phyloP scores from a whole-genome alignment of 164 flowering plant species.

The Hamamelis virginiana region DNA sequence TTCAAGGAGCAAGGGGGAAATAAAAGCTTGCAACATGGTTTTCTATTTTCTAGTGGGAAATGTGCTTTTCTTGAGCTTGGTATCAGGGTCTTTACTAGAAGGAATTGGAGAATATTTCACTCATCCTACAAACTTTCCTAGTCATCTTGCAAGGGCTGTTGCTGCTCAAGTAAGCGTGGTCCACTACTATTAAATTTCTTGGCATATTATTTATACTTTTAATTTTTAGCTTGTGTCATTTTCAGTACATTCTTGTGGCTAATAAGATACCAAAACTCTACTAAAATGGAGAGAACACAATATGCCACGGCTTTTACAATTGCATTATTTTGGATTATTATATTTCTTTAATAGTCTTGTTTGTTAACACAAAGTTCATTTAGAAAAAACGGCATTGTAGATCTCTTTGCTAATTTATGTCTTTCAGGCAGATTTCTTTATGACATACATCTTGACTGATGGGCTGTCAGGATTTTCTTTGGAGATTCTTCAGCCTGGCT shows the following conservation, averaged over 20 bases:
- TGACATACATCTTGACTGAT: conserved; percentile 78
- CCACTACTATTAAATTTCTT: background rate
- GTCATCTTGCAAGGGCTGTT: conserved; percentile 82
- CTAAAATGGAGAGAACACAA: background rate
- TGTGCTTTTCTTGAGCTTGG: conserved; percentile 79
- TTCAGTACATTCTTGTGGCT: background rate
- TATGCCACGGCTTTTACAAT: background rate
- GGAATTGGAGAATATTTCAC: conserved; percentile 74
- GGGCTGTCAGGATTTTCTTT: conserved; percentile 83
- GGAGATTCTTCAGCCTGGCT: conserved; percentile 78
- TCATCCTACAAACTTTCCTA: conserved; percentile 68
- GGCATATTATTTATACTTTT: background rate
- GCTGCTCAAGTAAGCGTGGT: conserved; percentile 68
- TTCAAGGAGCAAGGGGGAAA: conserved; percentile 73
- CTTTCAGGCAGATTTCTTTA: conserved; percentile 86
- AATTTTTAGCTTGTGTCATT: background rate
- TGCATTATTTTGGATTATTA: background rate
- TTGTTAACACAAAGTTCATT: background rate
- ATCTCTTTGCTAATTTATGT: conserved; percentile 8
- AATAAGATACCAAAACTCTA: background rate
- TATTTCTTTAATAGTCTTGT: background rate
- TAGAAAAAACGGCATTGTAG: background rate
- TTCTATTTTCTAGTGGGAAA: conserved; percentile 90
- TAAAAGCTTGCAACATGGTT: conserved; percentile 85
- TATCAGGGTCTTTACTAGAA: conserved; percentile 85